A percentile compares a stretch with the other conserved stretches of the same genome.
These are phyloP conservation scores for Didymella exigua DNA, from an alignment of 2,329 filamentous ascomycete species.

Conservation along the genomic window DNA sequence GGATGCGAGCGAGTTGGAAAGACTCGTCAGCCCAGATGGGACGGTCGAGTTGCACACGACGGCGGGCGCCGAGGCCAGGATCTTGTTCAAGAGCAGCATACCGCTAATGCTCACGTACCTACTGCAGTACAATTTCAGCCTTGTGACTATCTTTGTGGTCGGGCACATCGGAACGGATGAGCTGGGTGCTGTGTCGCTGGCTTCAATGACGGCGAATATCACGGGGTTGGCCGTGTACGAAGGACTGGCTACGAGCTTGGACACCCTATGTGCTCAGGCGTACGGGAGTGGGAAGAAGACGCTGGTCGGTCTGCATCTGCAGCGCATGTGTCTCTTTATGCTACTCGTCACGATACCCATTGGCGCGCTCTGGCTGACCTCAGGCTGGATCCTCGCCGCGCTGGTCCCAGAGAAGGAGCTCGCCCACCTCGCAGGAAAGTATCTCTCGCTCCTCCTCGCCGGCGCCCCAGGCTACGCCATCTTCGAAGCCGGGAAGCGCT, in stretches of 20 bases:
- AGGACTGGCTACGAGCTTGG: constrained; percentile 58
- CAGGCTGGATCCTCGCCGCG: constrained; percentile 53
- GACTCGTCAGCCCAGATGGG: constrained; percentile 31
- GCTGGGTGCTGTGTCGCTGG: constrained; percentile 59
- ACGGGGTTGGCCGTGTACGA: constrained; percentile 59
- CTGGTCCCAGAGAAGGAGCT: constrained; percentile 57
- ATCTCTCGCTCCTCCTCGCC: constrained; percentile 56
- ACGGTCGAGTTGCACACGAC: constrained; percentile 33
- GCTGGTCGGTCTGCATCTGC: constrained; percentile 59
- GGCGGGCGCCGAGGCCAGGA: constrained; percentile 35
- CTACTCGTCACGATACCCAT: constrained; percentile 56
- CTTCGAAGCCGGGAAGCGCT: constrained; percentile 62
- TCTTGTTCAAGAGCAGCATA: constrained; percentile 52
- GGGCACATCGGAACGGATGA: constrained; percentile 60
- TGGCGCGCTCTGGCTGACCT: constrained; percentile 56
- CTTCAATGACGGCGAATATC: constrained; percentile 61
- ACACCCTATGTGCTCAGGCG: constrained; percentile 59
- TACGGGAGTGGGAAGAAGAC: constrained; percentile 57
- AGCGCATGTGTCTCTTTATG: constrained; percentile 60
- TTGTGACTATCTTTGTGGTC: constrained; percentile 59
- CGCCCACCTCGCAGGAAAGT: constrained; percentile 57
- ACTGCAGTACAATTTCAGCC: constrained; percentile 59
- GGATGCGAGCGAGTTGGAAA: constrained; percentile 35
- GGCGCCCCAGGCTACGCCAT: constrained; percentile 60
- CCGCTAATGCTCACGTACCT: constrained; percentile 61